Evolutionary conservation across 306 rosid genomes (phyloP).

Genomic region (Fragaria iinumae): DNA sequence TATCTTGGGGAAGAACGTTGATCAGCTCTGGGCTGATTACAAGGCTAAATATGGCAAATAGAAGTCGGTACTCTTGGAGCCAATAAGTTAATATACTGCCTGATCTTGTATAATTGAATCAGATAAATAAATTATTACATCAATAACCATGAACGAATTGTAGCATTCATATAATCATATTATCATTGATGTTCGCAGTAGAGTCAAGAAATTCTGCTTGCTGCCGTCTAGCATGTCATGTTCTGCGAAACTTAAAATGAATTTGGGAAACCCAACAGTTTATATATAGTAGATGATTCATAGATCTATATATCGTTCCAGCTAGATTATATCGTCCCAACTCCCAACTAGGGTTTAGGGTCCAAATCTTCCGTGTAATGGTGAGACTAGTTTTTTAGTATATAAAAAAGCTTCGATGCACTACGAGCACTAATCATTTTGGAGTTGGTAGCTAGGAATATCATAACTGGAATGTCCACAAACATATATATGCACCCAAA

Average conservation of each 20-base stretch:
- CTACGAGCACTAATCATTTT: no score
- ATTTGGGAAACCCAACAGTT: no score
- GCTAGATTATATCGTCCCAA: no score
- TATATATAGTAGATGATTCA: no score
- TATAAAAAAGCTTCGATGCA: no score
- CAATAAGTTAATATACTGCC: neutral
- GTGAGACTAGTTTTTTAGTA: no score
- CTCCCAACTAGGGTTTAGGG: no score
- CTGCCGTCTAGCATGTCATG: neutral
- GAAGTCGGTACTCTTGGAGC: neutral
- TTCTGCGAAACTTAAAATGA: neutral
- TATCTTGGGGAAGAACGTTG: conserved; percentile 41
- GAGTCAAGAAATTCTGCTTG: neutral
- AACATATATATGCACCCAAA: no score
- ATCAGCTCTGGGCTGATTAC: conserved; percentile 54
- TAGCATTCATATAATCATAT: neutral
- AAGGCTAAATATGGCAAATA: conserved; percentile 34
- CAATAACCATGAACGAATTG: neutral
- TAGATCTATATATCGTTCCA: no score
- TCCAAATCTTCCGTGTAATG: no score
- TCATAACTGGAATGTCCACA: no score
- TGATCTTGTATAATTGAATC: neutral
- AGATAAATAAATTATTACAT: neutral
- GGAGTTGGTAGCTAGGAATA: no score
- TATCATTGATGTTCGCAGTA: neutral